Percentiles rank a stretch among this genome's conserved stretches.
phyloP scores from a whole-genome alignment of 306 rosid species.

The Glycyrrhiza uralensis region DNA sequence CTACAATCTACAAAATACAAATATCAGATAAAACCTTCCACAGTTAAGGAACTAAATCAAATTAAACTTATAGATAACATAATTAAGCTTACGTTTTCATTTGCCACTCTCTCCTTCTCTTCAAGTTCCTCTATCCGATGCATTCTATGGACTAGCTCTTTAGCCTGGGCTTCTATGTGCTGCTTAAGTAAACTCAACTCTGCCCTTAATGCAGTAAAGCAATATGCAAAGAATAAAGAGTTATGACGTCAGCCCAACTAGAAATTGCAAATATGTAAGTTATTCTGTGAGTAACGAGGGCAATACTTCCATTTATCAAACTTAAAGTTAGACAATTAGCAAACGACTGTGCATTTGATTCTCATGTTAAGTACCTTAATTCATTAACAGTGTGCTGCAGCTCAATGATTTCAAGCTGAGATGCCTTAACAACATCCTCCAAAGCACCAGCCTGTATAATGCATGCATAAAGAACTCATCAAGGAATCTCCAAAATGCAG shows the following conservation, averaged over 20 bases:
- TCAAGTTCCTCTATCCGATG: conserved; percentile 76
- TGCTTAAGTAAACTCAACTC: conserved; percentile 89
- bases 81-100: conserved; percentile 72
- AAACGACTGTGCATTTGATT: conserved; percentile 24
- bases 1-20: background rate
- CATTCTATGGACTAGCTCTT: conserved; percentile 79
- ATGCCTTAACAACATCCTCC: conserved; percentile 88
- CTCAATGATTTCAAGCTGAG: conserved; percentile 94
- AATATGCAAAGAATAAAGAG: conserved; percentile 29
- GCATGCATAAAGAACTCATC: conserved; percentile 26
- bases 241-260: conserved; percentile 42
- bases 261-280: conserved; percentile 16
- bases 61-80: background rate
- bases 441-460: conserved; percentile 80
- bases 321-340: background rate
- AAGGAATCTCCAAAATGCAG: conserved; percentile 1
- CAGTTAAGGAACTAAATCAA: background rate
- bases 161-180: conserved; percentile 76
- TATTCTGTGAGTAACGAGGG: background rate
- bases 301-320: conserved; percentile 1
- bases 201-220: conserved; percentile 78
- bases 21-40: background rate
- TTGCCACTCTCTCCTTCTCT: conserved; percentile 89
- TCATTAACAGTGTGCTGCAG: conserved; percentile 72
- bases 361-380: conserved; percentile 54